Conservation (phyloP, 345 rosid species). For the Bruguiera gymnorhiza region DNA sequence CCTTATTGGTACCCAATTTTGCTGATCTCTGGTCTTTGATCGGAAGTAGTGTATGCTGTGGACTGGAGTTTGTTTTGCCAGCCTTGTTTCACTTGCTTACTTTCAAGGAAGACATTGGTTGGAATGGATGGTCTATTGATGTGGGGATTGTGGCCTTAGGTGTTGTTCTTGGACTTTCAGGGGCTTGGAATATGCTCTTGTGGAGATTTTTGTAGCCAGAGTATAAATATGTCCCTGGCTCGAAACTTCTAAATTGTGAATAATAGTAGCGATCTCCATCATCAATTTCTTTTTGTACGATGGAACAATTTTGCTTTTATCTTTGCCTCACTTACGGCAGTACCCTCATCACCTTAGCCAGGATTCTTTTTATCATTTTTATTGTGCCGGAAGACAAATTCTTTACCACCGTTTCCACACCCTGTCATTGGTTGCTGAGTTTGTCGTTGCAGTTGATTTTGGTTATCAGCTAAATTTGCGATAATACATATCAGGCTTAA, state of each 20-base stretch:
- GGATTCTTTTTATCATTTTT: too few relatives aligned
- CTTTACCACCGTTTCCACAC: too few relatives aligned
- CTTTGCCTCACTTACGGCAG: neutral
- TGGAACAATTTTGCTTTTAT: neutral
- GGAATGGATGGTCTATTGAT: constrained; percentile 57
- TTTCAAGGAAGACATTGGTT: constrained; percentile 72
- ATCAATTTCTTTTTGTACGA: neutral
- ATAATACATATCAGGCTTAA: too few relatives aligned
- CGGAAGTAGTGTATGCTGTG: constrained; percentile 85
- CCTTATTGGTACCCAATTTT: constrained; percentile 77
- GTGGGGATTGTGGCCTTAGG: constrained; percentile 52
- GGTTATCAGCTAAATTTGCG: too few relatives aligned
- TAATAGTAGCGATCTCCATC: neutral
- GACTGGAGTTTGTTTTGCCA: constrained; percentile 76
- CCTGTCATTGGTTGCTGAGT: too few relatives aligned
- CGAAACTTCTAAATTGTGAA: neutral
- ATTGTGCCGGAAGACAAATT: too few relatives aligned
- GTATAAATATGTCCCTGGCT: constrained; percentile 1
- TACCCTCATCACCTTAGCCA: neutral
- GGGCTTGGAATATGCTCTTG: constrained; percentile 63
- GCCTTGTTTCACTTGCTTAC: constrained; percentile 72
- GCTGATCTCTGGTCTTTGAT: constrained; percentile 83
- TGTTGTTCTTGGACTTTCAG: constrained; percentile 55
- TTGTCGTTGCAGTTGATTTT: too few relatives aligned
- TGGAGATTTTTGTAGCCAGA: constrained; percentile 49